These are phyloP conservation scores for Crucihimalaya himalaica DNA, from an alignment of 345 rosid genomes.

Conservation along the genomic window DNA sequence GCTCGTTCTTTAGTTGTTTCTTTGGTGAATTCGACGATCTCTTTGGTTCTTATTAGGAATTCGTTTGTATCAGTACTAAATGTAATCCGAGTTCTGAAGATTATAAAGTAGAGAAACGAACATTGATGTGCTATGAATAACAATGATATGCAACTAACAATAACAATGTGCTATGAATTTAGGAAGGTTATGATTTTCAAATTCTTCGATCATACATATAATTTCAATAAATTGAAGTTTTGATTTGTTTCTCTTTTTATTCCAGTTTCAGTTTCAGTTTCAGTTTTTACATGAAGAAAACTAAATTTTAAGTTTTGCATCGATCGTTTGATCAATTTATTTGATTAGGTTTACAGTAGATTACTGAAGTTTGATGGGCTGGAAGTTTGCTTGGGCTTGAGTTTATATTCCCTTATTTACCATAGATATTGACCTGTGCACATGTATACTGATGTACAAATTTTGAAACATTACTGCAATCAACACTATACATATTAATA, in stretches of 20 bases:
- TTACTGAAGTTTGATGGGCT: not conserved
- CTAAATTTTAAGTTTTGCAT: not conserved
- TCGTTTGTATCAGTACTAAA: slow-evolving; percentile 25
- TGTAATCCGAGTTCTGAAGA: slow-evolving; percentile 11
- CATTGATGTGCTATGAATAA: not conserved
- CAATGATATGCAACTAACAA: slow-evolving; percentile 5
- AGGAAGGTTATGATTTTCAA: not conserved
- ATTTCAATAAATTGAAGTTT: not conserved
- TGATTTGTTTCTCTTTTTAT: not conserved
- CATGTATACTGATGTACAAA: not conserved
- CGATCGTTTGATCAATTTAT: not conserved
- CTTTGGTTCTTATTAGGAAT: slow-evolving; percentile 14
- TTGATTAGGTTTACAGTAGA: not conserved
- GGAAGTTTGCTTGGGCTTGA: not conserved
- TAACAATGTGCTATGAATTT: slow-evolving; percentile 3
- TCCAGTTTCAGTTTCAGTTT: not conserved
- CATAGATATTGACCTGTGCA: not conserved
- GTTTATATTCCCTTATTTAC: not conserved
- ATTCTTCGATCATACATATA: not conserved
- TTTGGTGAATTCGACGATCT: slow-evolving; percentile 11
- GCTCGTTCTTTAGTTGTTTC: not conserved
- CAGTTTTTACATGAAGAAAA: not conserved
- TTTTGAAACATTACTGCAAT: not conserved
- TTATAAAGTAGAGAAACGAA: slow-evolving; percentile 6
- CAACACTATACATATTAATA: not conserved